phyloP scores from a whole-genome alignment of 257 asterid species.

The Perilla frutescens region DNA sequence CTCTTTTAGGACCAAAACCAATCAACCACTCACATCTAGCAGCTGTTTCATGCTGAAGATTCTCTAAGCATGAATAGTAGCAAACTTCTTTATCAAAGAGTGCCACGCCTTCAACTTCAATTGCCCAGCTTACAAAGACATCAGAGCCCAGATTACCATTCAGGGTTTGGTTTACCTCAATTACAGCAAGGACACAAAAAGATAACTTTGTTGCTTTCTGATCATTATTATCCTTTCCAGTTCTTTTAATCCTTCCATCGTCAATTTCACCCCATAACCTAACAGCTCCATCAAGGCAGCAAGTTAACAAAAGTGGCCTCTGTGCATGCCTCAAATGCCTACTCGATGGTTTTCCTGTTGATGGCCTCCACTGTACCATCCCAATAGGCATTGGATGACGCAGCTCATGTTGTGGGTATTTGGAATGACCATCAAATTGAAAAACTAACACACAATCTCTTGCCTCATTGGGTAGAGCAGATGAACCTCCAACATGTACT shows the following conservation, averaged over 20 bases:
- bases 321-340: conserved; percentile 52
- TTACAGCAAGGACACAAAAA: conserved; percentile 75
- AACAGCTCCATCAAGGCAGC: conserved; percentile 88
- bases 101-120: conserved; percentile 64
- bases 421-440: conserved; percentile 54
- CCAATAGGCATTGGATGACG: conserved; percentile 81
- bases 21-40: conserved; percentile 93
- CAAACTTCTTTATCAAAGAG: conserved; percentile 49
- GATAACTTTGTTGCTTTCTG: conserved; percentile 53
- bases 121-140: conserved; percentile 78
- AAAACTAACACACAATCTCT: conserved; percentile 63
- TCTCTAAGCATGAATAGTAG: conserved; percentile 55
- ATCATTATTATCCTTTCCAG: conserved; percentile 69
- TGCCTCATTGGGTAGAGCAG: conserved; percentile 50
- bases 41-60: conserved; percentile 59
- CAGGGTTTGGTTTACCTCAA: conserved; percentile 79
- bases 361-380: conserved; percentile 96
- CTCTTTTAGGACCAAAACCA: conserved; percentile 75
- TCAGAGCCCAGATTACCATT: conserved; percentile 70
- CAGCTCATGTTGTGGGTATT: conserved; percentile 58
- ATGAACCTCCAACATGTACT: conserved; percentile 41
- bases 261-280: conserved; percentile 95
- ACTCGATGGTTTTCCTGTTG: conserved; percentile 56
- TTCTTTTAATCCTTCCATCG: conserved; percentile 73
- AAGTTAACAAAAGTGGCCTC: conserved; percentile 76